A percentile compares a stretch with the other conserved stretches of the same genome.
These are phyloP conservation scores for Ogataea corticis DNA, from an alignment of 805 yeast genomes.

Conservation along the genomic window DNA sequence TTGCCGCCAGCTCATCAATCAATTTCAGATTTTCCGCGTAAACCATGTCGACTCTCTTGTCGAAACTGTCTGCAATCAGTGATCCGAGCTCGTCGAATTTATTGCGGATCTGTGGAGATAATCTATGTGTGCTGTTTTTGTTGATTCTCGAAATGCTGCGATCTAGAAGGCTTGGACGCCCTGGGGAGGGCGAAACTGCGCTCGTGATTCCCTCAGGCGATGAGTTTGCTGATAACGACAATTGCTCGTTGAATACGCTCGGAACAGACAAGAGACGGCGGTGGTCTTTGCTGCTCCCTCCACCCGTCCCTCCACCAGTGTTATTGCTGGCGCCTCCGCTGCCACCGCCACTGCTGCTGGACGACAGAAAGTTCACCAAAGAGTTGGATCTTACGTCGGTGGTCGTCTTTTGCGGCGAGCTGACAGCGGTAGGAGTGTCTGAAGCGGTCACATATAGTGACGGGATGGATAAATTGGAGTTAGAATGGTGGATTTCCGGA, in stretches of 20 bases:
- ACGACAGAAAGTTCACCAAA: slow-evolving; percentile 8
- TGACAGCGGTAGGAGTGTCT: neutral
- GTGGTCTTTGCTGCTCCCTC: slow-evolving; percentile 5
- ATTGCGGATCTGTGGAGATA: slow-evolving; percentile 29
- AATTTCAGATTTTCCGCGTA: slow-evolving; percentile 32
- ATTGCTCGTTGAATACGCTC: slow-evolving; percentile 5
- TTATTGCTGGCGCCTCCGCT: no score
- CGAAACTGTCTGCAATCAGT: slow-evolving; percentile 25
- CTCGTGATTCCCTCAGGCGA: slow-evolving; percentile 7
- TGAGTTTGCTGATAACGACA: neutral
- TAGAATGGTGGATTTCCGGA: slow-evolving; percentile 8
- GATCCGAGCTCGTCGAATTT: slow-evolving; percentile 31
- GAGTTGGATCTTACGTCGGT: slow-evolving; percentile 12
- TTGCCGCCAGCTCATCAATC: slow-evolving; percentile 26
- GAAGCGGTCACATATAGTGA: slow-evolving; percentile 11
- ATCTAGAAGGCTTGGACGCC: slow-evolving; percentile 7
- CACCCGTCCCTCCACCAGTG: neutral
- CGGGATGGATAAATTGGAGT: slow-evolving; percentile 13
- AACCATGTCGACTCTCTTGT: slow-evolving; percentile 26
- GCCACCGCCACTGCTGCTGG: slow-evolving; percentile 9
- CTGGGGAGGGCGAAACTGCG: neutral
- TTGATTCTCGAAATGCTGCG: slow-evolving; percentile 8
- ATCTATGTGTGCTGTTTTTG: slow-evolving; percentile 7
- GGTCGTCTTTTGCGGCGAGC: slow-evolving; percentile 4
- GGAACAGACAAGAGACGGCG: slow-evolving; percentile 14